These are phyloP conservation scores for Alternaria angustiovoidea DNA, from an alignment of 2,329 filamentous ascomycete species.

Conservation along the genomic window DNA sequence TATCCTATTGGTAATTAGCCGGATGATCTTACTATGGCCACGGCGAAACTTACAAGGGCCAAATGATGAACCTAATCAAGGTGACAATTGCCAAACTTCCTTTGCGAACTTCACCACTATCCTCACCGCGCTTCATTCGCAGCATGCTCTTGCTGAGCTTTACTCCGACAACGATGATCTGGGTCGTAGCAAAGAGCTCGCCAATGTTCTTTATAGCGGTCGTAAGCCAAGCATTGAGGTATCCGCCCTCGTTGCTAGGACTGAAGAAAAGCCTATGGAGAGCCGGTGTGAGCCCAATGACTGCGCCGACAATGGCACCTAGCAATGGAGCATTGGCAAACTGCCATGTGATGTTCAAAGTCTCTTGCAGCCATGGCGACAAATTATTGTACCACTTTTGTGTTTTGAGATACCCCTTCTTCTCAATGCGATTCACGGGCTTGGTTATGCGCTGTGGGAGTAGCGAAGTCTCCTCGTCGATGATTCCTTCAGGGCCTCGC, in stretches of 20 bases:
- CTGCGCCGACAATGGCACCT: constrained; percentile 65
- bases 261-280: constrained; percentile 70
- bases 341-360: constrained; percentile 54
- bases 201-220: constrained; percentile 68
- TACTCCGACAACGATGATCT: constrained; percentile 72
- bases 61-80: constrained; percentile 66
- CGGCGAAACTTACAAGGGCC: constrained; percentile 56
- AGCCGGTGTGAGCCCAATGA: constrained; percentile 67
- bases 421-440: constrained; percentile 37
- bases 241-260: constrained; percentile 64
- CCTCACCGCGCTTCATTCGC: constrained; percentile 55
- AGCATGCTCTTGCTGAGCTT: constrained; percentile 65
- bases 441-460: constrained; percentile 54
- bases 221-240: constrained; percentile 73
- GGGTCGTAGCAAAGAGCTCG: constrained; percentile 69
- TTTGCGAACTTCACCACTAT: constrained; percentile 58
- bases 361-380: constrained; percentile 49
- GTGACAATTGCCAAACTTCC: constrained; percentile 61
- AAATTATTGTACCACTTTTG: constrained; percentile 49
- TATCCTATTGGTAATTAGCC: constrained; percentile 36
- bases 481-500: constrained; percentile 34
- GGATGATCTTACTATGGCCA: not conserved
- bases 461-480: constrained; percentile 61
- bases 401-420: constrained; percentile 45
- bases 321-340: constrained; percentile 70